Base-by-base conservation (phyloP, 768 basidiomycete species). In the Rhizopogon rudus region DNA sequence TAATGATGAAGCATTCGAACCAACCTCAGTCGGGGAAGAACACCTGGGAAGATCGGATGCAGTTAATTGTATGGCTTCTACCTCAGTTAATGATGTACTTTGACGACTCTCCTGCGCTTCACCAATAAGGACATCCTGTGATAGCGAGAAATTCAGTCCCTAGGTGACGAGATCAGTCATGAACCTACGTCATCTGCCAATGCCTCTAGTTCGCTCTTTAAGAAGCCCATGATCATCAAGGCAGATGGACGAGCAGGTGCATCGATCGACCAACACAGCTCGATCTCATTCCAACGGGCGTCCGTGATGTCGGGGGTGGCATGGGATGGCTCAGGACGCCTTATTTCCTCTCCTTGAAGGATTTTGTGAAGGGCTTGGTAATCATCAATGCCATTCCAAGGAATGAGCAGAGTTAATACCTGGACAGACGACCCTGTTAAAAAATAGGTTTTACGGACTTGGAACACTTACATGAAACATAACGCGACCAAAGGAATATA, bases 401-500 rank as follows among this genome's bases (percentile, higher is more conserved):
- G 39, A 31, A 31, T 6, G 10, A 7, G 4, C 5, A 20, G 17
- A 20, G 46, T 48, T 7, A 48, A 9, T 13, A 48, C 7, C 46
- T 48, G 5, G 17, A 48, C 17, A 17, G 6, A 29, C 13, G 10
- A 46, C 20, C 17, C 3, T 2, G 14, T 5, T 22, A 14, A 14
- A 14, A 17, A 22, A 39, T 22, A 25, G 20, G 12, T 41, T 39
- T 37, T 4, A 35, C 35, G 22, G 20, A 16, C 40, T 20, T 13
- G 8, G 14, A 13, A 42, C 3, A 20, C 40, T 14, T 42, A 53
- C 56, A 37, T 55, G 43, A 20, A 48, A 49, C 28, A 63, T 63
- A 17, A 71, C 58, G 52, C 67, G 68, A 6, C 67, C 71, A 55
- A 69, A 67, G 1, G 71, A 71, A 55, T 71, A 80, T 16, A 78